Percentiles rank a stretch among this genome's conserved stretches.
Evolutionary conservation across 306 rosid species (phyloP).

Genomic region (Argentina anserina): DNA sequence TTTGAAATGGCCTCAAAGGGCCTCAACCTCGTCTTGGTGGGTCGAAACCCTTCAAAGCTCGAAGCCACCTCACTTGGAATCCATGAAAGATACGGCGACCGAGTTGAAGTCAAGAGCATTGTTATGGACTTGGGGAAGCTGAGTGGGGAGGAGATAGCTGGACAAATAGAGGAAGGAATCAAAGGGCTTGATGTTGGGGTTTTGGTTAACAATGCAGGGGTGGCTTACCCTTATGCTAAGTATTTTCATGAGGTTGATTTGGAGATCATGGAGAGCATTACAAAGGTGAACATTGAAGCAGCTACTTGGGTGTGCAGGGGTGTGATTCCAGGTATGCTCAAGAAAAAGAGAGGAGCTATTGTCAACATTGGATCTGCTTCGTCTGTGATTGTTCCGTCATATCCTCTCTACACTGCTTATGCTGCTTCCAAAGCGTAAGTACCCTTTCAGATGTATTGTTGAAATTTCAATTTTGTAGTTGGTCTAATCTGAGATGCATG

Average conservation of each 20-base stretch:
- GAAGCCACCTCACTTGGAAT: conserved; percentile 27
- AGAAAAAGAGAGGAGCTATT: conserved; percentile 47
- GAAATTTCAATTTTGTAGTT: background rate
- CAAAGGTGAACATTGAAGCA: conserved; percentile 41
- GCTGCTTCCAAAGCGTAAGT: conserved; percentile 52
- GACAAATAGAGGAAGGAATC: background rate
- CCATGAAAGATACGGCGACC: background rate
- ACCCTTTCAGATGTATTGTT: background rate
- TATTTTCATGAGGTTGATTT: conserved; percentile 37
- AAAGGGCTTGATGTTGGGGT: conserved; percentile 25
- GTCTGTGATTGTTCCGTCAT: conserved; percentile 34
- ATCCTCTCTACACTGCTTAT: conserved; percentile 38
- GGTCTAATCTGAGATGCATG: background rate
- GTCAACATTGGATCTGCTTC: conserved; percentile 51
- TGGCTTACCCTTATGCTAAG: conserved; percentile 38
- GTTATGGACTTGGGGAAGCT: conserved; percentile 31
- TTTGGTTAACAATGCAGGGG: conserved; percentile 50
- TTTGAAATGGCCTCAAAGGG: conserved; percentile 53
- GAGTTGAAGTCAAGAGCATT: background rate
- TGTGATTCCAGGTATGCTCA: conserved; percentile 41
- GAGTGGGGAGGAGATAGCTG: conserved; percentile 23
- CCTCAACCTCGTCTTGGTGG: conserved; percentile 27
- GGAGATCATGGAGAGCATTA: conserved; percentile 13
- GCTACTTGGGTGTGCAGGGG: conserved; percentile 39
- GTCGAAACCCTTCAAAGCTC: conserved; percentile 34